These are phyloP conservation scores for Sporothrix brunneoviolacea DNA, from an alignment of 2,329 filamentous ascomycete genomes.

Conservation along the genomic window DNA sequence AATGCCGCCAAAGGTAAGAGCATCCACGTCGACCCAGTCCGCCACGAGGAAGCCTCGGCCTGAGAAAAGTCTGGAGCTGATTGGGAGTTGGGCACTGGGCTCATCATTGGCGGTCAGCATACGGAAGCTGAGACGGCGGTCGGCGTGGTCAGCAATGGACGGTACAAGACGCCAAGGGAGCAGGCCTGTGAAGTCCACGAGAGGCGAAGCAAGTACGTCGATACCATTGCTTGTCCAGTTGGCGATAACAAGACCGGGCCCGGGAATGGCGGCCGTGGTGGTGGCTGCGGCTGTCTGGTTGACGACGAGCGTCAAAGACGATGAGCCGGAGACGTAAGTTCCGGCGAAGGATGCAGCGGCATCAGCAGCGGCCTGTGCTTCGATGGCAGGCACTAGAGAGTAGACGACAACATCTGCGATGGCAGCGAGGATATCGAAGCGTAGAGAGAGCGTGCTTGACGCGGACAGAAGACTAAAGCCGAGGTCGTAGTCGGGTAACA, in stretches of 20 bases:
- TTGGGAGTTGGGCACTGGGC: not conserved
- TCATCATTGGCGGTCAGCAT: not conserved
- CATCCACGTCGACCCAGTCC: constrained; percentile 30
- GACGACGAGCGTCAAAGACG: constrained; percentile 31
- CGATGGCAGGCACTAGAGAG: constrained; percentile 34
- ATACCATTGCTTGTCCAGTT: constrained; percentile 35
- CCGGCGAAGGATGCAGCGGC: constrained; percentile 28
- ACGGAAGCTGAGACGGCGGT: not conserved
- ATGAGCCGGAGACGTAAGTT: constrained; percentile 33
- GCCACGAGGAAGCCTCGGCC: not conserved
- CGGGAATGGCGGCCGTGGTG: constrained; percentile 7
- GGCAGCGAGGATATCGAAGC: constrained; percentile 4
- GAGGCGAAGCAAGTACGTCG: constrained; percentile 26
- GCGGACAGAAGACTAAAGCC: constrained; percentile 34
- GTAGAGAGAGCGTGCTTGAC: not conserved
- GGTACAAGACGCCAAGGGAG: constrained; percentile 11
- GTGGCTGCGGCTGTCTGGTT: constrained; percentile 21
- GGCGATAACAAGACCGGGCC: constrained; percentile 33
- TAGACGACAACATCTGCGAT: constrained; percentile 27
- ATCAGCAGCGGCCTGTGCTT: constrained; percentile 34
- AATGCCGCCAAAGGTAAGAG: no score
- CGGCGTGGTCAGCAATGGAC: not conserved
- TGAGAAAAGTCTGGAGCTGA: not conserved
- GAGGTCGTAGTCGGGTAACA: constrained; percentile 42
- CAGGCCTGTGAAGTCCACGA: constrained; percentile 13